A percentile compares a stretch with the other conserved stretches of the same genome.
phyloP scores from a whole-genome alignment of 345 rosid genomes.

The Populus ilicifolia region DNA sequence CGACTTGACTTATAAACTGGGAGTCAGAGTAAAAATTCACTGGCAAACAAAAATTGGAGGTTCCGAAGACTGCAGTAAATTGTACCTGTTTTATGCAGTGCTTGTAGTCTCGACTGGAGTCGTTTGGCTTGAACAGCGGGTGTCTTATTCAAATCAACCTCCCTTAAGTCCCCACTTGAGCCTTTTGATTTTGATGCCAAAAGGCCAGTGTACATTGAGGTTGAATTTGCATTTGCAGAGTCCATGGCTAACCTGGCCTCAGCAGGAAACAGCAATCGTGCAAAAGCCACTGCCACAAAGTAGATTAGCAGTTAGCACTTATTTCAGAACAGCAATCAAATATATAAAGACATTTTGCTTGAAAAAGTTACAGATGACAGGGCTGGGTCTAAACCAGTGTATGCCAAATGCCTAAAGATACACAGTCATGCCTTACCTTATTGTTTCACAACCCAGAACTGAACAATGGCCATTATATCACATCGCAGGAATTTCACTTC shows the following conservation, averaged over 20 bases:
- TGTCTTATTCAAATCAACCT: conserved; percentile 36
- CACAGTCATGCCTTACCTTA: neutral
- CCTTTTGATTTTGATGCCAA: conserved; percentile 16
- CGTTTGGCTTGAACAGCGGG: conserved; percentile 14
- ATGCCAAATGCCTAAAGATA: neutral
- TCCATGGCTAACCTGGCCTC: conserved; percentile 51
- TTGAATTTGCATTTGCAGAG: conserved; percentile 34
- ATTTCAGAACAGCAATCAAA: neutral
- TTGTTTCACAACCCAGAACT: too few species aligned
- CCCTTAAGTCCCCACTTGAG: conserved; percentile 9
- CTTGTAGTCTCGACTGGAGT: conserved; percentile 29
- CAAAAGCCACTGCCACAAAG: conserved; percentile 37
- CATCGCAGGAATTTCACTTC: too few species aligned
- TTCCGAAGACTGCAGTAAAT: neutral
- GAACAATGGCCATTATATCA: too few species aligned
- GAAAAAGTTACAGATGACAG: neutral
- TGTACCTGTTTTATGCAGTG: conserved; percentile 39
- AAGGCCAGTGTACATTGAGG: conserved; percentile 12
- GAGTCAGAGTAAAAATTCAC: neutral
- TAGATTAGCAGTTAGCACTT: neutral
- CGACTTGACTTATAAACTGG: neutral
- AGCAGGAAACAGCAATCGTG: conserved; percentile 37
- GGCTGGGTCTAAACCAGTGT: neutral
- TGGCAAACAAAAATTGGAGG: neutral
- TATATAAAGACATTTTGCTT: neutral